Percentiles rank a stretch among this genome's conserved stretches.
phyloP scores from a whole-genome alignment of 176 grass and related monocot species.

The Melocanna baccifera region DNA sequence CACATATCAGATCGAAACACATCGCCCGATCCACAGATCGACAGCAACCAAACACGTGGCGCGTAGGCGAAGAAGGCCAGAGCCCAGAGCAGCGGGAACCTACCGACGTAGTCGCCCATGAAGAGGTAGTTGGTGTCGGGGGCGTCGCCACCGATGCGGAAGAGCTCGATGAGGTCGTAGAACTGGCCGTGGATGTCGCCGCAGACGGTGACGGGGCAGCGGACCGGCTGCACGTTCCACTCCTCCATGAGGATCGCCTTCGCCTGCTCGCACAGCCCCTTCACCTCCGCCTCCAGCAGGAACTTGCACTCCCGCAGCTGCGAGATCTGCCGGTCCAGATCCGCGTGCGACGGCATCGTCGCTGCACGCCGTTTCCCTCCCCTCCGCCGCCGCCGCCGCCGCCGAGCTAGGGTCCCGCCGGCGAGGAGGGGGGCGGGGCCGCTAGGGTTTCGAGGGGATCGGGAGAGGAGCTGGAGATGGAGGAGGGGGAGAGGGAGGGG shows the following conservation, averaged over 20 bases:
- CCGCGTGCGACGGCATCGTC: conserved; percentile 67
- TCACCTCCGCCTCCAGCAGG: conserved; percentile 55
- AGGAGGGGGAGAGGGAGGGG: background rate
- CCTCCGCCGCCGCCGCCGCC: background rate
- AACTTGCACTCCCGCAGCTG: conserved; percentile 69
- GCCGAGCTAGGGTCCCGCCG: background rate
- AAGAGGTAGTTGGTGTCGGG: conserved; percentile 70
- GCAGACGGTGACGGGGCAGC: conserved; percentile 67
- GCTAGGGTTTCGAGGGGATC: conserved; percentile 27
- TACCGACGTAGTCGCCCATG: conserved; percentile 62
- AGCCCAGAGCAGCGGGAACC: background rate
- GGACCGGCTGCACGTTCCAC: conserved; percentile 78
- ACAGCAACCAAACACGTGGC: background rate
- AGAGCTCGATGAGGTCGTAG: conserved; percentile 78
- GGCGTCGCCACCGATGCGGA: conserved; percentile 50
- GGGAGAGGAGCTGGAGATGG: background rate
- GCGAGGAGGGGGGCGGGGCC: background rate
- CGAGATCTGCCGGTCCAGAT: conserved; percentile 79
- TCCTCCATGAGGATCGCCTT: conserved; percentile 78
- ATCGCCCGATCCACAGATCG: conserved; percentile 5
- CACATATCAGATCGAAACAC: conserved; percentile 21
- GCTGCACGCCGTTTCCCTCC: conserved; percentile 19
- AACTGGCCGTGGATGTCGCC: conserved; percentile 82
- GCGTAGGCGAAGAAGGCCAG: background rate
- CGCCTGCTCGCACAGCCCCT: conserved; percentile 61